Evolutionary conservation across 192 early-diverging fungal genomes (phyloP).

Genomic region (Backusella sp.): DNA sequence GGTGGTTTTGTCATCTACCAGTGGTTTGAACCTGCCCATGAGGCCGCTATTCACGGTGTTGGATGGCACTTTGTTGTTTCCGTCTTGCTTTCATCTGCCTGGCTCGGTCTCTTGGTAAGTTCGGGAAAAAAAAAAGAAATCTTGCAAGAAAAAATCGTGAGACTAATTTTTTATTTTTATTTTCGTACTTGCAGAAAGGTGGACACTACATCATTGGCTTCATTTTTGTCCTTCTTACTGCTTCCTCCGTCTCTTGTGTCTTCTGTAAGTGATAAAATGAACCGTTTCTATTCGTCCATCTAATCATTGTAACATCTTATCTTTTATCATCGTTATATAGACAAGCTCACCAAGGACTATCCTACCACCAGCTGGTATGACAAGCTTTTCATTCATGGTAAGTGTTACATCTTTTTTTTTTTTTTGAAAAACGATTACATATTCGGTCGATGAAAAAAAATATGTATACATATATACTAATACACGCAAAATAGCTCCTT

Average conservation of each 20-base stretch:
- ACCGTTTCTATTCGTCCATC: not conserved
- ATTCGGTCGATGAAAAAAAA: not conserved
- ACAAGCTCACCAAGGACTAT: conserved; percentile 13
- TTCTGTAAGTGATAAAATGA: conserved; percentile 41
- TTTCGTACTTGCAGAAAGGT: conserved; percentile 17
- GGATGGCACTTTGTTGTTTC: conserved; percentile 65
- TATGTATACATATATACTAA: not conserved
- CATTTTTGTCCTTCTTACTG: conserved; percentile 56
- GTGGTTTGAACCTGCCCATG: conserved; percentile 50
- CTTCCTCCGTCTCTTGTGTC: conserved; percentile 55
- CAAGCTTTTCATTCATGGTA: conserved; percentile 49
- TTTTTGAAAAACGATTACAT: not conserved
- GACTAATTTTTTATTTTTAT: not conserved
- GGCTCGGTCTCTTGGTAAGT: conserved; percentile 63
- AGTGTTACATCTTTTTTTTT: conserved; percentile 2
- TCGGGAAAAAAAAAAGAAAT: no score
- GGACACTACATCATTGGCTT: conserved; percentile 53
- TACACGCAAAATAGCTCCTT: conserved; percentile 40
- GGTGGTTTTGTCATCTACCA: conserved; percentile 64
- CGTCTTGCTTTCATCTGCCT: conserved; percentile 54
- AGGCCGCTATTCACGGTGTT: conserved; percentile 55
- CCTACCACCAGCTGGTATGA: conserved; percentile 37
- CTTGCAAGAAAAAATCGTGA: not conserved
- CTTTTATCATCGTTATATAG: not conserved
- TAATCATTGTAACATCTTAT: not conserved